These are phyloP conservation scores for Neurospora sp. DNA, from an alignment of 2,329 filamentous ascomycete species.

Conservation along the genomic window DNA sequence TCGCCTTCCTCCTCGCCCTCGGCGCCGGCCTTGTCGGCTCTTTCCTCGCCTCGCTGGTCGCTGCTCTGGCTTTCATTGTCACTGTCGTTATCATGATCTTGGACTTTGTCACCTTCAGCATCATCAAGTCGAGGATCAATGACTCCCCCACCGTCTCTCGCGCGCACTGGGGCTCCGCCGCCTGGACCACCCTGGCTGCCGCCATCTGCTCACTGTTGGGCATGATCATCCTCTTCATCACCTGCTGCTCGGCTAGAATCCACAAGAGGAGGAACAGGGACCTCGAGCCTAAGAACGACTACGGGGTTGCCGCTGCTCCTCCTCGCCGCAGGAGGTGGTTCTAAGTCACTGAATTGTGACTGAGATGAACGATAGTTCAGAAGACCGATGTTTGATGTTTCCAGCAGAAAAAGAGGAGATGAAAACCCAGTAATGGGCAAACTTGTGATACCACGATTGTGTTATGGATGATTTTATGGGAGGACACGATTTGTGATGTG, in stretches of 20 bases:
- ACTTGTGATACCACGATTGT: background rate
- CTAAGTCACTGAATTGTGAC: background rate
- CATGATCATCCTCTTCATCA: conserved; percentile 47
- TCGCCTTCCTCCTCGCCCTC: conserved; percentile 46
- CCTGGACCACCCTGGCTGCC: conserved; percentile 50
- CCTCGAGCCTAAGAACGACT: conserved; percentile 5
- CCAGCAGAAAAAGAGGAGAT: background rate
- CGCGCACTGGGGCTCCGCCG: conserved; percentile 42
- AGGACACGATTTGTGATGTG: background rate
- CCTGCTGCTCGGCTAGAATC: conserved; percentile 46
- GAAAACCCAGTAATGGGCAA: background rate
- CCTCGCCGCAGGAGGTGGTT: conserved; percentile 5
- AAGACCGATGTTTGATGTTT: background rate
- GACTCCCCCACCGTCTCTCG: conserved; percentile 24
- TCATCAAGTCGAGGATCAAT: conserved; percentile 45
- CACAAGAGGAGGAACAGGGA: conserved; percentile 18
- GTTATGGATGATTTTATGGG: background rate
- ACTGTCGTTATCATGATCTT: conserved; percentile 38
- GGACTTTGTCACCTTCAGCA: conserved; percentile 48
- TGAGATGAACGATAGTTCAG: background rate
- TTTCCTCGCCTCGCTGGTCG: conserved; percentile 38
- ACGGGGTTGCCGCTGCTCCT: conserved; percentile 5
- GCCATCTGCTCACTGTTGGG: conserved; percentile 46
- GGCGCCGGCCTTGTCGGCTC: conserved; percentile 42
- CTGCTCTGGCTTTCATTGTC: conserved; percentile 38